These are phyloP conservation scores for Cryptococcus jaspeensis DNA, from an alignment of 1,284 basidiomycete genomes.

Conservation along the genomic window DNA sequence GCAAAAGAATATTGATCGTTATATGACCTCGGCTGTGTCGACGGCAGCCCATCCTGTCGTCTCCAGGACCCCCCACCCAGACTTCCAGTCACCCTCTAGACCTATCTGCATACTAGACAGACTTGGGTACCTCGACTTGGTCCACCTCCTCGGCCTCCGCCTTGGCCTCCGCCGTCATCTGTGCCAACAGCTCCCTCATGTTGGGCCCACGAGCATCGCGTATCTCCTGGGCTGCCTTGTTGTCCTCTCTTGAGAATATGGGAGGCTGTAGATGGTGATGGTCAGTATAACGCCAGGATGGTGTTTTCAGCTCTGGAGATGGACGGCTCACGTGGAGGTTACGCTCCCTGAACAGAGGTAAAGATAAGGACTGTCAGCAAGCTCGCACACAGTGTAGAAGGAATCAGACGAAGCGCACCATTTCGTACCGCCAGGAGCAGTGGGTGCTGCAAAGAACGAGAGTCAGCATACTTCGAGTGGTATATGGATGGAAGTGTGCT, in stretches of 20 bases:
- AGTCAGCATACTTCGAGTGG: neutral
- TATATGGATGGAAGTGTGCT: conserved; percentile 39
- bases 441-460: conserved; percentile 58
- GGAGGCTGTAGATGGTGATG: conserved; percentile 31
- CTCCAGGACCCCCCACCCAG: too few species aligned
- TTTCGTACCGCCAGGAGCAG: conserved; percentile 80
- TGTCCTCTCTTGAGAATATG: conserved; percentile 45
- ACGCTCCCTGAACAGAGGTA: conserved; percentile 47
- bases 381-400: neutral
- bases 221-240: conserved; percentile 2
- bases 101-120: too few species aligned
- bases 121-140: too few species aligned
- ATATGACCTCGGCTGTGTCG: too few species aligned
- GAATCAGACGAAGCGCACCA: conserved; percentile 59
- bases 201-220: too few species aligned
- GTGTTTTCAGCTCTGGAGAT: neutral
- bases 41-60: too few species aligned
- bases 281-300: conserved; percentile 1
- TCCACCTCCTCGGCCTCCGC: too few species aligned
- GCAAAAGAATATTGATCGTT: too few species aligned
- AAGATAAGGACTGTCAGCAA: neutral
- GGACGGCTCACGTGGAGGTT: conserved; percentile 49
- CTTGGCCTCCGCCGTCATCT: too few species aligned
- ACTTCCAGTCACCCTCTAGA: too few species aligned
- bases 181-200: too few species aligned